A percentile compares a stretch with the other conserved stretches of the same genome.
These are phyloP conservation scores for Candida odintsovae DNA, from an alignment of 805 yeast species.

Conservation along the genomic window DNA sequence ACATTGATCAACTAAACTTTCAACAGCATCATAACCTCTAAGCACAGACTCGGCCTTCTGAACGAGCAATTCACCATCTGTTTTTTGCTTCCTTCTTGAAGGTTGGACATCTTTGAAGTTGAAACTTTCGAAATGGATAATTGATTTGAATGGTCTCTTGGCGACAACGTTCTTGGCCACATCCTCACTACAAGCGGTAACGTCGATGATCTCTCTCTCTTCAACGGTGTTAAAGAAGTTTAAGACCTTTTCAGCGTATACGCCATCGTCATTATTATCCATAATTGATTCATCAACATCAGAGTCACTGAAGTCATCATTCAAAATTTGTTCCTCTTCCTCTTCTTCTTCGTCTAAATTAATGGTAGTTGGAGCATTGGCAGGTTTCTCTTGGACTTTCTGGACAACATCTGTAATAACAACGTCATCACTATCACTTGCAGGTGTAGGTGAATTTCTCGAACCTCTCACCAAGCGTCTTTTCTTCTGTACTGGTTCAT, in stretches of 20 bases:
- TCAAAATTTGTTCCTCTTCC: constrained; percentile 41
- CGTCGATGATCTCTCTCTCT: constrained; percentile 70
- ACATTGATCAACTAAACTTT: constrained; percentile 82
- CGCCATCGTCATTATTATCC: constrained; percentile 21
- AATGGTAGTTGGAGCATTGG: constrained; percentile 6
- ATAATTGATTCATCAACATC: constrained; percentile 34
- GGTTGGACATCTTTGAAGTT: constrained; percentile 35
- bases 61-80: constrained; percentile 68
- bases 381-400: background rate
- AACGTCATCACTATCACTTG: constrained; percentile 16
- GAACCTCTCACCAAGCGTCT: constrained; percentile 37
- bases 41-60: constrained; percentile 66
- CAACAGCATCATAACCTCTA: constrained; percentile 91
- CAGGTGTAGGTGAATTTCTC: constrained; percentile 15
- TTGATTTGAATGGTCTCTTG: constrained; percentile 61
- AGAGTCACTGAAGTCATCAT: constrained; percentile 40
- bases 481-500: constrained; percentile 22
- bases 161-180: constrained; percentile 60
- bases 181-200: constrained; percentile 62
- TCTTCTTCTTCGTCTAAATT: constrained; percentile 25
- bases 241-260: constrained; percentile 45
- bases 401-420: constrained; percentile 4
- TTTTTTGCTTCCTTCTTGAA: constrained; percentile 38
- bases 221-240: constrained; percentile 77
- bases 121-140: constrained; percentile 54